phyloP scores from a whole-genome alignment of 1,284 basidiomycete genomes.

The Tylopilus sp. region DNA sequence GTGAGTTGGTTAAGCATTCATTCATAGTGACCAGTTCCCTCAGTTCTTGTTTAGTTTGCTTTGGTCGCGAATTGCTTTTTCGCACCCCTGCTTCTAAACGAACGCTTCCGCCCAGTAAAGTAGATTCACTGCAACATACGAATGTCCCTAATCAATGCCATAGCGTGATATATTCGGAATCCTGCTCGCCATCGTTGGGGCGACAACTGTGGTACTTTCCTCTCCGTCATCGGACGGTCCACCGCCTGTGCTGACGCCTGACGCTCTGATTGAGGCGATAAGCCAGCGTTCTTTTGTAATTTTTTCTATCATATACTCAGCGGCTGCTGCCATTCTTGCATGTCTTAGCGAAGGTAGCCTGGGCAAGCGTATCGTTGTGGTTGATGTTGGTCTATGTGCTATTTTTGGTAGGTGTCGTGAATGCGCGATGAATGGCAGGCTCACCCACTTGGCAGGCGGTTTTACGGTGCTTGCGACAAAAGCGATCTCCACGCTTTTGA shows the following conservation, averaged over 20 bases:
- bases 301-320: constrained; percentile 65
- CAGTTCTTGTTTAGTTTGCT: constrained; percentile 55
- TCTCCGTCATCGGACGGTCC: constrained; percentile 63
- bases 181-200: constrained; percentile 75
- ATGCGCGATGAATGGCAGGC: constrained; percentile 2
- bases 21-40: not conserved
- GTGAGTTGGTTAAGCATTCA: constrained; percentile 44
- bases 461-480: constrained; percentile 96
- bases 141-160: constrained; percentile 15
- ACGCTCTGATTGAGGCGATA: constrained; percentile 68
- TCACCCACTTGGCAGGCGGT: constrained; percentile 53
- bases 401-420: constrained; percentile 62
- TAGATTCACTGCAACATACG: constrained; percentile 2
- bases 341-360: constrained; percentile 55
- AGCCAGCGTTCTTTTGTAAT: constrained; percentile 68
- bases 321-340: constrained; percentile 54
- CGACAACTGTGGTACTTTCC: constrained; percentile 87
- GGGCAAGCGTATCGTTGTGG: constrained; percentile 70
- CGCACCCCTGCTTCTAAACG: constrained; percentile 83
- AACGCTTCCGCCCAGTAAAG: constrained; percentile 67
- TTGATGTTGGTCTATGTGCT: constrained; percentile 88
- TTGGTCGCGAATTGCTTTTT: constrained; percentile 94
- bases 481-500: constrained; percentile 83
- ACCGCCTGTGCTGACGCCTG: constrained; percentile 57
- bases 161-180: constrained; percentile 88